Conservation (phyloP, 2,329 filamentous ascomycete species). For the Magnaporthiopsis rhizophila region DNA sequence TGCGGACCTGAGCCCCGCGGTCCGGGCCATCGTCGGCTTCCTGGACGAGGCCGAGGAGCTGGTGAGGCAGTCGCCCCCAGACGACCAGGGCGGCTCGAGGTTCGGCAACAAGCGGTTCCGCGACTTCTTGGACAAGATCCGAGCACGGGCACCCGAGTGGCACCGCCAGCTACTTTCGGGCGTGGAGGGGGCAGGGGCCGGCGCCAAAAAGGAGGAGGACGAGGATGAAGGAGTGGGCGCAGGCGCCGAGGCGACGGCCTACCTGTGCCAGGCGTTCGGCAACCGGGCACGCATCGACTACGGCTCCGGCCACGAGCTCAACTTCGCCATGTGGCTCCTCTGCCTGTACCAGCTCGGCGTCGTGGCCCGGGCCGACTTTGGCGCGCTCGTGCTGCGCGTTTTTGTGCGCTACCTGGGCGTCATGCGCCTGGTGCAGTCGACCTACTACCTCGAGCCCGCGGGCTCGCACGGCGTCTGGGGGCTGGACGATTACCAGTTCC, state of each 20-base stretch:
- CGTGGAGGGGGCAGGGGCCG: slow-evolving; percentile 24
- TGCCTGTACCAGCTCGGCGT: slow-evolving; percentile 75
- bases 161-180: slow-evolving; percentile 45
- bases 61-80: slow-evolving; percentile 62
- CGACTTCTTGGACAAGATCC: slow-evolving; percentile 64
- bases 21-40: slow-evolving; percentile 59
- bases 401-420: slow-evolving; percentile 76
- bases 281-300: slow-evolving; percentile 88
- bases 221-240: slow-evolving; percentile 28
- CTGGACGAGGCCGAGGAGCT: slow-evolving; percentile 62
- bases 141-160: slow-evolving; percentile 50
- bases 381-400: slow-evolving; percentile 64
- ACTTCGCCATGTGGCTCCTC: slow-evolving; percentile 95
- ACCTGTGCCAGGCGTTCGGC: slow-evolving; percentile 77
- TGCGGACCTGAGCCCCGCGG: slow-evolving; percentile 46
- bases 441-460: slow-evolving; percentile 94
- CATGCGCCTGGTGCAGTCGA: slow-evolving; percentile 81
- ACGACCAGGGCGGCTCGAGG: slow-evolving; percentile 79
- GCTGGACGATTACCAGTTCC: slow-evolving; percentile 92
- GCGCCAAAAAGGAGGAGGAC: slow-evolving; percentile 10
- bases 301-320: slow-evolving; percentile 93
- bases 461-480: slow-evolving; percentile 98
- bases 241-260: slow-evolving; percentile 65
- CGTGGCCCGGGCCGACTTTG: slow-evolving; percentile 59
- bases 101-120: slow-evolving; percentile 95